Base-by-base conservation (phyloP, 208 protist genomes). In the Wallacemonas sp. region DNA sequence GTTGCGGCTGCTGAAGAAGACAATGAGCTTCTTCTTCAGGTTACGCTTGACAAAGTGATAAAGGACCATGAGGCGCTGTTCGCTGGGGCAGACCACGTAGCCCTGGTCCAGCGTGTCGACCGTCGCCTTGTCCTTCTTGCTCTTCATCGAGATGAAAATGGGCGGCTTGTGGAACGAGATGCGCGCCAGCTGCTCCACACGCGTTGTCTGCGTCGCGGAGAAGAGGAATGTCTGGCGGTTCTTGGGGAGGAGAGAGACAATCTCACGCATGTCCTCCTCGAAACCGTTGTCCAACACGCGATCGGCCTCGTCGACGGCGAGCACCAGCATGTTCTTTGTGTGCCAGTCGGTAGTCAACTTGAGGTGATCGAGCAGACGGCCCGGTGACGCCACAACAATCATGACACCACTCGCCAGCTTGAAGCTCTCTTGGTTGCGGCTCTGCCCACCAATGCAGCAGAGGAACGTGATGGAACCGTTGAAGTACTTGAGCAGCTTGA, bases 31-130 rank as follows among this genome's bases (percentile, higher is more conserved):
- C 78, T 99, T 98, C 68, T 98, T 97, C 29, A 95, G 38, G 79
- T 99, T 98, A 66, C 98, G 98, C 80, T 99, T 99, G 5, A 99
- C 83, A 81, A 99, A 99, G 36, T 99, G 98, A 81, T 99, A 99
- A 0, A 99, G 87, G 17, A 99, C 92, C 21, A 99, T 83, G 32
- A 99, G 98, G 19, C 98, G 91, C 64, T 94, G 73, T 63, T 99
- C 93, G 32, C 85, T 87, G 15, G 92, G 79, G 77, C 97, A 98
- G 17, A 99, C 85, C 2, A 99, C 96, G 83, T 99, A 99, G 50
- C 98, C 98, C 81, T 99, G 97, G 69, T 98, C 93, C 15, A 99
- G 77, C 34, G 91, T 98, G 68, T 97, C 94, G 30, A 97, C 94
- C 1, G 95, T 97, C 19, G 88, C 88, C 74, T 92, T 93, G 70